A percentile compares a stretch with the other conserved stretches of the same genome.
phyloP scores from a whole-genome alignment of 148 eudicot genomes.

The Silene latifolia region DNA sequence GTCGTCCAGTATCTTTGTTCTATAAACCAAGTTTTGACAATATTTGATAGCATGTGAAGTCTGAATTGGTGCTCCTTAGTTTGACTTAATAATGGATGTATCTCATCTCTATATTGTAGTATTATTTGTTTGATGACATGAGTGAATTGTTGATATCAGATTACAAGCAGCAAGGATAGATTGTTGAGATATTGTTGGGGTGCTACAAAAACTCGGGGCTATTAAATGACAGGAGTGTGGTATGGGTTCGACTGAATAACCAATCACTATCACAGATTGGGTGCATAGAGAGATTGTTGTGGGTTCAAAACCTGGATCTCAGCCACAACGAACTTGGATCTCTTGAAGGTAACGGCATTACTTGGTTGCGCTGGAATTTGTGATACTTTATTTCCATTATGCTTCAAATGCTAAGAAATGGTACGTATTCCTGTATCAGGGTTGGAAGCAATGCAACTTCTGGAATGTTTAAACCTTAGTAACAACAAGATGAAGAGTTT shows the following conservation, averaged over 20 bases:
- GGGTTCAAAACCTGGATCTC: constrained; percentile 87
- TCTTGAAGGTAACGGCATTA: constrained; percentile 51
- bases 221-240: constrained; percentile 19
- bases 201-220: constrained; percentile 30
- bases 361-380: too few relatives aligned
- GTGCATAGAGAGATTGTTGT: constrained; percentile 44
- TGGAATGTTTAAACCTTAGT: constrained; percentile 67
- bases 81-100: neutral
- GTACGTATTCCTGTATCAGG: constrained; percentile 39
- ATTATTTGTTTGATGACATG: neutral
- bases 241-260: constrained; percentile 54
- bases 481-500: constrained; percentile 67
- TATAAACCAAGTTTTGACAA: neutral
- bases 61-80: neutral
- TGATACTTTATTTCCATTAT: neutral
- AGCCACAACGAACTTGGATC: constrained; percentile 69
- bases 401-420: neutral
- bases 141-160: constrained; percentile 33
- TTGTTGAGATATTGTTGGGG: constrained; percentile 43
- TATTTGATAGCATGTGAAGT: neutral
- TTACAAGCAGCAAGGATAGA: constrained; percentile 45
- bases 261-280: constrained; percentile 61
- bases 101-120: neutral
- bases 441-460: constrained; percentile 80
- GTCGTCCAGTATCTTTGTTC: neutral